Evolutionary conservation across 768 basidiomycete genomes (phyloP).

Genomic region (Leccinum subgranulosum): DNA sequence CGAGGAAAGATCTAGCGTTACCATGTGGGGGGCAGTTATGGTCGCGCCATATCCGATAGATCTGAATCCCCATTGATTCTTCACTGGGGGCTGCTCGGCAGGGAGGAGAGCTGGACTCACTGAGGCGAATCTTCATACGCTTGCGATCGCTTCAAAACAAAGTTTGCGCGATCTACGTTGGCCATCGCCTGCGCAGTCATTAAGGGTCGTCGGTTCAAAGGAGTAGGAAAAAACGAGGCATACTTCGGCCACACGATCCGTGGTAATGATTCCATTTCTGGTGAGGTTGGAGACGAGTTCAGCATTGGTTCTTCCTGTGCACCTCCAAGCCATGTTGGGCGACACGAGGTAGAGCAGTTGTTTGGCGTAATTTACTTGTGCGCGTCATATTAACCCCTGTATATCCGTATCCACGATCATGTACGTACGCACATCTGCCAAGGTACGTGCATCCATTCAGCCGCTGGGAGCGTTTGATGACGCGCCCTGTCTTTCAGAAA

Average conservation of each 20-base stretch:
- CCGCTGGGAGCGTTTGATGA: not conserved
- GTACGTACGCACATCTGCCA: constrained; percentile 30
- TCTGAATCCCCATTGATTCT: constrained; percentile 34
- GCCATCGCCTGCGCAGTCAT: constrained; percentile 56
- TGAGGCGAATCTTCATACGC: constrained; percentile 82
- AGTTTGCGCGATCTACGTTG: constrained; percentile 66
- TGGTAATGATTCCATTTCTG: constrained; percentile 50
- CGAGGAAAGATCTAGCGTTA: constrained; percentile 24
- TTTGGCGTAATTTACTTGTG: constrained; percentile 13
- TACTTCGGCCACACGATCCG: constrained; percentile 55
- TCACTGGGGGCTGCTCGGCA: not conserved
- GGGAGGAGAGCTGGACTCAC: constrained; percentile 39
- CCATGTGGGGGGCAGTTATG: constrained; percentile 97
- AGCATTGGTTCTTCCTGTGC: constrained; percentile 62
- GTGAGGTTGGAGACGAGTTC: constrained; percentile 73
- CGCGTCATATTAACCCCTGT: constrained; percentile 7
- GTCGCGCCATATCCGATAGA: constrained; percentile 83
- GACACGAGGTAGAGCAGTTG: not conserved
- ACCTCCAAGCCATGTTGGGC: constrained; percentile 75
- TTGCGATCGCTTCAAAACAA: constrained; percentile 44
- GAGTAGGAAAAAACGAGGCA: constrained; percentile 15
- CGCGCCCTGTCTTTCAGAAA: constrained; percentile 33
- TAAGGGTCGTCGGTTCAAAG: not conserved
- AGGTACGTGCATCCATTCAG: constrained; percentile 19
- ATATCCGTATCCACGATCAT: constrained; percentile 6